Base-by-base conservation (phyloP, 805 yeast species). In the Tetrapisispora arboricola region DNA sequence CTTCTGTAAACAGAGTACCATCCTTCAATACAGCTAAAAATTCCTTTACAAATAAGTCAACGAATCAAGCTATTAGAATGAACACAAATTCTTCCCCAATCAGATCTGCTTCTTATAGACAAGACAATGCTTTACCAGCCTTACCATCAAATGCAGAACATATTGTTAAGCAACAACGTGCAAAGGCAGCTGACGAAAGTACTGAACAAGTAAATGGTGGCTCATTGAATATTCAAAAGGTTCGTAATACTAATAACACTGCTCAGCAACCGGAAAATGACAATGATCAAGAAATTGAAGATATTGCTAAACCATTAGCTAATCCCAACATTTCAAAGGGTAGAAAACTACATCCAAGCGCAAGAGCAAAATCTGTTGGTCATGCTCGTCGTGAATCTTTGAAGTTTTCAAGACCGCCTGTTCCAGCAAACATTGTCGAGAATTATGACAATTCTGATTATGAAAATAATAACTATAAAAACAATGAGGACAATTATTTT, bases 311-410 rank as follows among this genome's bases (percentile, higher is more conserved):
- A 30, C 56, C 57, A 12, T 38, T 57, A 16, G 56, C 58, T 16
- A 53, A 46, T 20, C 42, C 44, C 15, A 48, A 45, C 34, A 42
- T 53, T 2, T 51, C 57, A 7, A 55, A 53, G 20, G 60, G 61
- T 8, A 58, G 62, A 28, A 67, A 60, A 47, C 59, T 55, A 43
- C 95, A 84, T 59, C 94, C 95, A 28, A 76, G 86, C 12, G 94
- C 94, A 0, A 74, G 95, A 52, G 94, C 94, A 3, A 85, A 83
- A 56, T 82, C 94, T 17, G 78, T 84, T 37, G 66, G 66, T 7
- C 90, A 84, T 57, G 72, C 76, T 17, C 73, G 84, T 54, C 79
- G 76, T 50, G 80, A 78, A 44, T 72, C 82, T 6, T 59, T 71
- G 38, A 68, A 71, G 47, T 54, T 46, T 22, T 50, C 42, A 40